These are phyloP conservation scores for Candida sithepensis DNA, from an alignment of 805 yeast genomes.

Conservation along the genomic window DNA sequence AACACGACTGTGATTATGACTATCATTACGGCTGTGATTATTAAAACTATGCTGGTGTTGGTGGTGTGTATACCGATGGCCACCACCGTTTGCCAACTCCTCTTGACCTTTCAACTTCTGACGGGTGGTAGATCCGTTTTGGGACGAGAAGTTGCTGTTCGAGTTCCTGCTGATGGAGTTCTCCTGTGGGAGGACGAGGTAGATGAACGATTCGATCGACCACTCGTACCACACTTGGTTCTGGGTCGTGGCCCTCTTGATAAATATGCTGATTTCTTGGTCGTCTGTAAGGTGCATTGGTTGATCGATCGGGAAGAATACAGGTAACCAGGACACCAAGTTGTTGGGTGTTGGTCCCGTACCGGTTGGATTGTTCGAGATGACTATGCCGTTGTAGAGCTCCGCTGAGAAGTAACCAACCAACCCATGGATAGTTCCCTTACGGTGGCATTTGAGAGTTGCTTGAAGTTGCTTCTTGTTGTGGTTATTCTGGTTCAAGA, in stretches of 20 bases:
- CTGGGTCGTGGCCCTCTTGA: constrained; percentile 44
- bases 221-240: constrained; percentile 65
- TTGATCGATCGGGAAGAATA: constrained; percentile 55
- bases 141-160: constrained; percentile 7
- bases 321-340: constrained; percentile 66
- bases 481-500: constrained; percentile 13
- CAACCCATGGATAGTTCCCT: constrained; percentile 66
- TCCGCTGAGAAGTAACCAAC: constrained; percentile 72
- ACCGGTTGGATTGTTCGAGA: constrained; percentile 47
- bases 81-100: background rate
- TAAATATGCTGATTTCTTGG: constrained; percentile 48
- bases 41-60: background rate
- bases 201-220: constrained; percentile 52
- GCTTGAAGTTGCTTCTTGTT: constrained; percentile 22
- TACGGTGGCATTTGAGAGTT: constrained; percentile 40
- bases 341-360: constrained; percentile 36
- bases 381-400: constrained; percentile 54
- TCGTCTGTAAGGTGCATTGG: constrained; percentile 53
- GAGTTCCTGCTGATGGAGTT: constrained; percentile 11
- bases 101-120: background rate
- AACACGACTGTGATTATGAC: background rate
- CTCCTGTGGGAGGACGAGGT: constrained; percentile 26
- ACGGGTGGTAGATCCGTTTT: background rate
- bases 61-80: background rate
- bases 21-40: background rate